Evolutionary conservation across 2,329 filamentous ascomycete genomes (phyloP), one percentile per base, ranked within the genome.

Genomic region (Bipolaris gigantea): DNA sequence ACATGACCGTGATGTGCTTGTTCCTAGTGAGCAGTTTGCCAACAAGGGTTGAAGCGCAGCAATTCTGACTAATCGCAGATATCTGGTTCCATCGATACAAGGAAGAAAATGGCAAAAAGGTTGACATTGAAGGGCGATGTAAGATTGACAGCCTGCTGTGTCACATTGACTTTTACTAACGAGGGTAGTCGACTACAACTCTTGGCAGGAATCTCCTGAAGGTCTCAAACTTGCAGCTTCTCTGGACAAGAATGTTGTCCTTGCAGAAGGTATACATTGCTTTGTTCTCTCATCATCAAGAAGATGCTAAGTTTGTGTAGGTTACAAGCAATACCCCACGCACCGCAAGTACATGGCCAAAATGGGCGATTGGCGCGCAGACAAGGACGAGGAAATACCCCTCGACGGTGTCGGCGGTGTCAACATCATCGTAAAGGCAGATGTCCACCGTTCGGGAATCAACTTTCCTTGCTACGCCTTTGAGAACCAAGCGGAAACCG

Each of bases 401-500:
- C 88, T 99, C 44, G 94, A 99, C 72, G 94, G 93, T 57, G 92
- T 99, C 75, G 94, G 94, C 61, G 94, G 94, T 66, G 94, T 99
- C 59, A 97, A 93, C 75, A 97, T 99, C 67, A 80, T 99, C 41
- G 94, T 99, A 63, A 99, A 99, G 80, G 94, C 92, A 5, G 93
- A 99, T 74, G 93, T 99, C 10, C 94, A 99, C 76, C 86, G 94
- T 78, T 91, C 93, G 69, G 92, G 93, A 59, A 94, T 99, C 79
- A 99, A 99, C 76, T 99, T 99, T 76, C 94, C 94, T 8, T 87
- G 86, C 72, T 99, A 99, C 70, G 84, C 94, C 3, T 99, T 99
- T 73, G 94, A 99, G 75, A 97, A 99, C 76, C 94, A 99, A 79
- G 94, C 94, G 60, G 94, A 99, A 77, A 99, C 94, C 4, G 94